Percentiles rank a stretch among this genome's conserved stretches.
Conservation (phyloP, 2,329 filamentous ascomycete species). For the Tolypocladium ovalisporum region DNA sequence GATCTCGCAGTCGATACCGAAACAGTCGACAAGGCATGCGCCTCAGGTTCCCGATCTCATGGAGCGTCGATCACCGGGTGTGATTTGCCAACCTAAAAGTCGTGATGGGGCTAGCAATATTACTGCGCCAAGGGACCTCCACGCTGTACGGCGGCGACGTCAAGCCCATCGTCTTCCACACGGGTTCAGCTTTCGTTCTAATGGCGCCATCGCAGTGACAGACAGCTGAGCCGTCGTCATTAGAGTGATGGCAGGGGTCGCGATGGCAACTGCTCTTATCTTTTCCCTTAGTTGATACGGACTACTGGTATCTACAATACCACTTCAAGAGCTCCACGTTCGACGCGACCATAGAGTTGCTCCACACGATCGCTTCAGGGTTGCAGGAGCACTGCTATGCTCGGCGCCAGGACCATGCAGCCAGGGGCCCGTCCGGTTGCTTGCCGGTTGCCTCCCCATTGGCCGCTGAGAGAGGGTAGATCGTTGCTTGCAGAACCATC, state of each 20-base stretch:
- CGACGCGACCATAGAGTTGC: background rate
- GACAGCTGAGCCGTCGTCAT: background rate
- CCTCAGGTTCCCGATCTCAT: background rate
- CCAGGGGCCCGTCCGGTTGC: background rate
- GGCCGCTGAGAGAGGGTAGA: too few relatives aligned
- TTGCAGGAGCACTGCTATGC: background rate
- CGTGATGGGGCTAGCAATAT: too few relatives aligned
- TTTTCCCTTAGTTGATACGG: background rate
- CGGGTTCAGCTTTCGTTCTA: background rate
- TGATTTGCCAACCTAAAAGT: background rate
- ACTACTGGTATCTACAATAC: background rate
- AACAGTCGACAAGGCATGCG: background rate
- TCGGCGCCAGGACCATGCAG: background rate
- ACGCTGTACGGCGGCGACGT: background rate
- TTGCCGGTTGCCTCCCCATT: background rate
- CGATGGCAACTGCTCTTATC: background rate
- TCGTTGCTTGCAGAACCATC: background rate
- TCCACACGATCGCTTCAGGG: background rate
- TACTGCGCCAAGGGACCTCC: too few relatives aligned
- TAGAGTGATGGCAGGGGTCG: background rate
- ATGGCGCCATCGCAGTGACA: background rate
- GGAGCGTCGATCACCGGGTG: background rate
- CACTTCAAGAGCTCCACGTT: background rate
- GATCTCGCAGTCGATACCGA: background rate
- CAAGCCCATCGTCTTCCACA: background rate